Base-by-base conservation (phyloP, 371 early-diverging fungal species). In the Thermomucor indicae-seudaticae region DNA sequence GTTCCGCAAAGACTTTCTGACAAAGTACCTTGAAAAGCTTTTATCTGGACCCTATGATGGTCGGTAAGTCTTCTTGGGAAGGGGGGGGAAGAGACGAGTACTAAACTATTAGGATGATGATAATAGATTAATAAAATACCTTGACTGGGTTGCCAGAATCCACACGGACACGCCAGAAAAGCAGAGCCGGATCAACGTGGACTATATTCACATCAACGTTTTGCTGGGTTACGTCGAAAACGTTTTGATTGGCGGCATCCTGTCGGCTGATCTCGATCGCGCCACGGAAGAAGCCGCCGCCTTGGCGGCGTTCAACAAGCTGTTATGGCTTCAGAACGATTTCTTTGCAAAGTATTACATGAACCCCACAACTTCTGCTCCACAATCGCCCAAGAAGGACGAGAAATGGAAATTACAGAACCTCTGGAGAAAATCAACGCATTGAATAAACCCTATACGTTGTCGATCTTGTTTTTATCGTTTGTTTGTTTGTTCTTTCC, bases 291-390 rank as follows among this genome's bases (percentile, higher is more conserved):
- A 66, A 37, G 67, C 71, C 31, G n/a, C n/a, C n/a, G 83, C 83
- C 23, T 70, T 89, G 17, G 62, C 74, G 4, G 92, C 93, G 2
- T 90, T 89, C 52, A 83, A 79, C 69, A 92, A 92, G 74, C 70
- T 92, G 30, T 72, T 92, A 20, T 92, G 92, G 92, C 76, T 92
- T 46, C 92, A 92, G 68, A 92, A 88, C 54, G 92, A 92, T 57
- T 77, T 85, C 45, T 92, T 92, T 67, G 82, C 86, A 31, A 81
- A 81, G 62, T 89, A 86, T 53, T 92, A 92, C 43, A n/a, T n/a
- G n/a, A n/a, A n/a, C n/a, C 61, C 65, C 47, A 23, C 8, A 6
- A 32, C 35, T 14, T 12, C 40, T 20, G 48, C 41, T n/a, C n/a
- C n/a, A n/a, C n/a, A n/a, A n/a, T n/a, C n/a, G n/a, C n/a, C n/a